These are phyloP conservation scores for Fusarium domesticum DNA, from an alignment of 2,329 filamentous ascomycete genomes.

Conservation along the genomic window DNA sequence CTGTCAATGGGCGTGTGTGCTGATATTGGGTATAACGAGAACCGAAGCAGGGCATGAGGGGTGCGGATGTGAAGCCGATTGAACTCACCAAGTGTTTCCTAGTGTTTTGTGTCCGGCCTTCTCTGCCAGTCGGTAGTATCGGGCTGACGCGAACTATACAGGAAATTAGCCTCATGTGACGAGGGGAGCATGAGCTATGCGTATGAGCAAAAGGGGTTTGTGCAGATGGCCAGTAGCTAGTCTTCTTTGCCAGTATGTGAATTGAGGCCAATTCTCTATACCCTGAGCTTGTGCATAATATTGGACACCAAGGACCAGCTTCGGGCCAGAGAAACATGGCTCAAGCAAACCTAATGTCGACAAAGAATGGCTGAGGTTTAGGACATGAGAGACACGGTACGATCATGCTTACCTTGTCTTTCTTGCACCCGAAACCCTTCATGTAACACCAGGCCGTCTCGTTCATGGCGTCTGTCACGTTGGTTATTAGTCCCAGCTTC, in stretches of 20 bases:
- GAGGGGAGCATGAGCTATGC: constrained; percentile 8
- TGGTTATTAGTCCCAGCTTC: constrained; percentile 10
- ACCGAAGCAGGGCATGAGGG: no score
- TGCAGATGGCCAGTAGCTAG: not conserved
- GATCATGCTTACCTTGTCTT: constrained; percentile 81
- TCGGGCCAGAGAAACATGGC: not conserved
- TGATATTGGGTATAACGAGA: not conserved
- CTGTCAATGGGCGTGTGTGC: not conserved
- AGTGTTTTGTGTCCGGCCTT: constrained; percentile 83
- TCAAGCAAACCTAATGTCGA: not conserved
- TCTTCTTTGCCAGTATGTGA: not conserved
- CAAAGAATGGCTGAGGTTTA: not conserved
- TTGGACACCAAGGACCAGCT: not conserved
- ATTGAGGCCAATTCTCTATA: not conserved
- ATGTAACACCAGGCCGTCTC: constrained; percentile 94
- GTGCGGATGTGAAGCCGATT: no score
- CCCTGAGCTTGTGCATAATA: not conserved
- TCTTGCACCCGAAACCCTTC: constrained; percentile 94
- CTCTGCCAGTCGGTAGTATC: constrained; percentile 90
- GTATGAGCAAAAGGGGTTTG: constrained; percentile 13
- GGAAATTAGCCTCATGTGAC: constrained; percentile 50
- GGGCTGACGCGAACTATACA: constrained; percentile 71
- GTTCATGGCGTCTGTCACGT: constrained; percentile 80
- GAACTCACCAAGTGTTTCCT: constrained; percentile 88
- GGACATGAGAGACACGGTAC: not conserved